Evolutionary conservation across 2,329 filamentous ascomycete genomes (phyloP), one percentile per base, ranked within the genome.

Genomic region (Neofusicoccum laricinum): DNA sequence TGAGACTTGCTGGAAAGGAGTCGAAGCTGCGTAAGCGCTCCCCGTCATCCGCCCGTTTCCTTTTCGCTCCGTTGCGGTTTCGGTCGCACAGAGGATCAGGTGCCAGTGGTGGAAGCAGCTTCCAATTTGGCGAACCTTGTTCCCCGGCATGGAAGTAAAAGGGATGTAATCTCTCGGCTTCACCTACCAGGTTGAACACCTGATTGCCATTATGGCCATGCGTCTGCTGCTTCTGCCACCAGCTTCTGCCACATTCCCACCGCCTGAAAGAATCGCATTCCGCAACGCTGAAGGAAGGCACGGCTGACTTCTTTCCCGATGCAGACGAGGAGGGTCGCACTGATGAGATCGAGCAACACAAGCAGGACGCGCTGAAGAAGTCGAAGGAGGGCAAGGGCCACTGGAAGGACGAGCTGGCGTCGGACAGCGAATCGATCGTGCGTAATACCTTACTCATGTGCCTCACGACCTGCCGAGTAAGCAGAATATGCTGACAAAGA

Each of bases 291-390:
- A 34, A 14, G 15, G 38, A 30, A 48, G 40, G 17, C 25, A 8
- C 2, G 19, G 43, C 50, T 64, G 10, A 64, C 41, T 11, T n/a
- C 2, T 19, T 14, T 11, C 7, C 8, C 8, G 41, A 19, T 12
- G 4, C 46, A 69, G 78, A 80, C 65, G 72, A 72, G 21, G 66
- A 73, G 17, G 77, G 75, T 53, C 69, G 69, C n/a, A 70, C 75
- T 11, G 73, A 79, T 19, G 73, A 81, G 65, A 64, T 79, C 34
- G 80, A 82, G 62, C 61, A 70, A 53, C 73, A 75, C 48, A 82
- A 81, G 71, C 76, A 81, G 64, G 76, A 81, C 61, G 77, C 80
- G 66, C 66, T 81, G 45, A 68, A 76, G 65, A 79, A 81, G 66
- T 78, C 80, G 68, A 70, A 77, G 65, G 69, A 76, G 46, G 79